phyloP scores from a whole-genome alignment of 345 rosid genomes.

The Lumnitzera racemosa region DNA sequence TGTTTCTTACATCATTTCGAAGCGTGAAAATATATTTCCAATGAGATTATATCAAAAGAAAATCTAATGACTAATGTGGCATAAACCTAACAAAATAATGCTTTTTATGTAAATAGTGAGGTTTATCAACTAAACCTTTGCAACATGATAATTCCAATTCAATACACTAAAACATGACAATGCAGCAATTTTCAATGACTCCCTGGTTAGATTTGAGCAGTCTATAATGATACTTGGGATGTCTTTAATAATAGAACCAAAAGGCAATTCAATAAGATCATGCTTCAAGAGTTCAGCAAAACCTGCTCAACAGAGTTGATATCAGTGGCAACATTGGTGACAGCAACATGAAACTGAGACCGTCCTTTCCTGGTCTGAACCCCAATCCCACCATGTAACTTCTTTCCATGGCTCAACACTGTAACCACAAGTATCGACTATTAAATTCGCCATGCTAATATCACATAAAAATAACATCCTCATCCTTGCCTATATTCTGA shows the following conservation, averaged over 20 bases:
- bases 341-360: constrained; percentile 43
- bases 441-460: background rate
- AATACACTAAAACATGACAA: background rate
- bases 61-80: too few relatives aligned
- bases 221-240: too few relatives aligned
- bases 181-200: too few relatives aligned
- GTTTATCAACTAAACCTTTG: background rate
- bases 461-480: constrained; percentile 7
- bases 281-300: background rate
- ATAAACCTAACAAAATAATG: too few relatives aligned
- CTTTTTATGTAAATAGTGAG: too few relatives aligned
- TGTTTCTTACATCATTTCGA: background rate
- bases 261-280: background rate
- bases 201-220: too few relatives aligned
- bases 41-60: too few relatives aligned
- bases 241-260: too few relatives aligned
- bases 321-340: constrained; percentile 69
- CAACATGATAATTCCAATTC: background rate
- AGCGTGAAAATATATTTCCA: too few relatives aligned
- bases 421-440: constrained; percentile 8
- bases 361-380: constrained; percentile 44
- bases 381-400: constrained; percentile 34
- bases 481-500: background rate
- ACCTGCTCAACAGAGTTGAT: constrained; percentile 70
- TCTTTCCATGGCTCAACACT: constrained; percentile 49